Percentiles rank a stretch among this genome's conserved stretches.
Conservation (phyloP, 2,329 filamentous ascomycete species). For the Capronia epimyces region DNA sequence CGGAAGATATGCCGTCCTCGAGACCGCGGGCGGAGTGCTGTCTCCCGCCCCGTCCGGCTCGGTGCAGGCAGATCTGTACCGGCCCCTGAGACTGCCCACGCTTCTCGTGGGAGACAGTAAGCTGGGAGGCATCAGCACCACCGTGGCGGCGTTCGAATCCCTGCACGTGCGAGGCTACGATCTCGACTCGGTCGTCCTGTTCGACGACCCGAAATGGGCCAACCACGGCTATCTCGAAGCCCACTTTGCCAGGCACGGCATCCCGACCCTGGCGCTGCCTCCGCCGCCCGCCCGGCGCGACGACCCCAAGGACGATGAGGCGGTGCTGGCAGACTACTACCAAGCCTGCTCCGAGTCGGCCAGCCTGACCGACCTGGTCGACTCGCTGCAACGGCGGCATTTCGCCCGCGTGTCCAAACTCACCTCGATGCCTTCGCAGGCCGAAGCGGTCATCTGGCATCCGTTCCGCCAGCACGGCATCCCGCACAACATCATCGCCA, state of each 20-base stretch:
- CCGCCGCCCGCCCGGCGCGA: conserved; percentile 52
- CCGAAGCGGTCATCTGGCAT: conserved; percentile 69
- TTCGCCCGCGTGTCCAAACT: conserved; percentile 53
- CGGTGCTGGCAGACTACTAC: conserved; percentile 63
- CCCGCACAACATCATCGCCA: conserved; percentile 60
- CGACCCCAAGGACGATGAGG: conserved; percentile 45
- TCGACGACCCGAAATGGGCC: conserved; percentile 59
- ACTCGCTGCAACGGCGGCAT: conserved; percentile 52
- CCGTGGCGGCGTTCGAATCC: conserved; percentile 75
- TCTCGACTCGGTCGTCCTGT: conserved; percentile 63
- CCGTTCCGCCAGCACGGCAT: conserved; percentile 77
- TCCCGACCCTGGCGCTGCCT: conserved; percentile 54
- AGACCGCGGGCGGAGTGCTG: conserved; percentile 77
- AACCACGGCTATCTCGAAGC: conserved; percentile 63
- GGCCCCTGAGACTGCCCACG: conserved; percentile 65
- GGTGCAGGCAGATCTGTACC: conserved; percentile 72
- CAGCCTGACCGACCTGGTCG: conserved; percentile 44
- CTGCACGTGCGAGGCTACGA: conserved; percentile 73
- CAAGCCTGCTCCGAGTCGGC: conserved; percentile 39
- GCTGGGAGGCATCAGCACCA: conserved; percentile 73
- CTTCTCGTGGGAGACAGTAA: conserved; percentile 69
- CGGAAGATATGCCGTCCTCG: conserved; percentile 54
- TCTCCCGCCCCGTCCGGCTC: conserved; percentile 71
- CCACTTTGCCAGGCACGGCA: conserved; percentile 59
- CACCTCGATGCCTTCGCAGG: conserved; percentile 56